A percentile compares a stretch with the other conserved stretches of the same genome.
Conservation (phyloP, 176 grass and related monocot genomes). For the Carex myosuroides region DNA sequence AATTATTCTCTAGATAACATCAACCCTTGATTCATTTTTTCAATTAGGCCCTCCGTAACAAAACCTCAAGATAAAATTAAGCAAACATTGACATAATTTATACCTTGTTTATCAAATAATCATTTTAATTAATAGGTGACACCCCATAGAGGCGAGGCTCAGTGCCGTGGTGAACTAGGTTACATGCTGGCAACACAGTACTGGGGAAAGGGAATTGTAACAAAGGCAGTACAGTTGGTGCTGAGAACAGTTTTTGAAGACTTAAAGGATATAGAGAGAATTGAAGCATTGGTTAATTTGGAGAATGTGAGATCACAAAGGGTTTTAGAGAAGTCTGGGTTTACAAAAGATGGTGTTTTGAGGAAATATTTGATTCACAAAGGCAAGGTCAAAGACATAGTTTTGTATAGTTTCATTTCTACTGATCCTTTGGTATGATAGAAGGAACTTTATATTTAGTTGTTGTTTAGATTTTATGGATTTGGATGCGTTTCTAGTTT, state of each 20-base stretch:
- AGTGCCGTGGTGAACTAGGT: constrained; percentile 49
- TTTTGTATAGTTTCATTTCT: constrained; percentile 53
- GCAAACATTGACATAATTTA: neutral
- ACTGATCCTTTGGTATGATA: constrained; percentile 31
- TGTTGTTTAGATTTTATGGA: neutral
- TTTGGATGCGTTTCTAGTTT: neutral
- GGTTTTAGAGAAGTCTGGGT: constrained; percentile 82
- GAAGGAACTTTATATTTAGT: neutral
- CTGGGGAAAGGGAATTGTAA: constrained; percentile 58
- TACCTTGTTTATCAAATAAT: no score
- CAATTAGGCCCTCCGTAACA: neutral
- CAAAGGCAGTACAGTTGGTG: constrained; percentile 41
- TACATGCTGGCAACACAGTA: constrained; percentile 53
- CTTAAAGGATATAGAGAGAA: constrained; percentile 46
- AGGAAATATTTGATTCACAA: constrained; percentile 31
- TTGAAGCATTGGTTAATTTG: constrained; percentile 63
- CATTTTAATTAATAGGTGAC: constrained; percentile 19
- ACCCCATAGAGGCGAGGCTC: constrained; percentile 7
- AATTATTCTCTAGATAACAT: neutral
- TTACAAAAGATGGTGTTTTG: constrained; percentile 56
- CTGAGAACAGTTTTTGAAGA: constrained; percentile 31
- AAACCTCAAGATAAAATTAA: neutral
- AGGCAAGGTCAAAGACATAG: constrained; percentile 30
- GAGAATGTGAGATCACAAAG: constrained; percentile 59
- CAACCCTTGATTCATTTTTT: neutral